These are phyloP conservation scores for Aspergillus caelatus DNA, from an alignment of 2,329 filamentous ascomycete species.

Conservation along the genomic window DNA sequence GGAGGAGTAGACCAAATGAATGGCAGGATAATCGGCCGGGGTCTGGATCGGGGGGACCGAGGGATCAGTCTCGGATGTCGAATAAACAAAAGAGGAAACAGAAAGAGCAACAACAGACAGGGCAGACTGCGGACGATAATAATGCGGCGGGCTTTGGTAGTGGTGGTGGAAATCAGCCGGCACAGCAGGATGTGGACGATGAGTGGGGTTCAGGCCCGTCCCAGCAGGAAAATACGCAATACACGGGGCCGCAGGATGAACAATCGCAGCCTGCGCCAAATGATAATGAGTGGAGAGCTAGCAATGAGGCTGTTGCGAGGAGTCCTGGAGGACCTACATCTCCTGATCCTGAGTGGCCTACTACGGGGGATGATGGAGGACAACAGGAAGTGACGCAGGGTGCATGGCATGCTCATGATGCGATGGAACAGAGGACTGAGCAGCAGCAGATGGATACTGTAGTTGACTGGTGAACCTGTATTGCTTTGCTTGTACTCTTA, in stretches of 20 bases:
- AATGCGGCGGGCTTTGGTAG: not conserved
- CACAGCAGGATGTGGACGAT: not conserved
- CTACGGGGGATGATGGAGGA: not conserved
- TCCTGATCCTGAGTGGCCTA: not conserved
- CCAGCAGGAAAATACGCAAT: not conserved
- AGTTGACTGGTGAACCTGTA: not conserved
- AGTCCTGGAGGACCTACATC: not conserved
- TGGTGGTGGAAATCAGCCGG: not conserved
- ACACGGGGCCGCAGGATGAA: not conserved
- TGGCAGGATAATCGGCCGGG: not conserved
- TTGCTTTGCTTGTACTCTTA: not conserved
- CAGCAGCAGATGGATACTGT: not conserved
- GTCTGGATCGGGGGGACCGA: not conserved
- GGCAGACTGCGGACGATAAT: not conserved
- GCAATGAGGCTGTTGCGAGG: not conserved
- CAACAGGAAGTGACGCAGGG: not conserved
- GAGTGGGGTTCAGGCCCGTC: not conserved
- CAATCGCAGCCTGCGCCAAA: not conserved
- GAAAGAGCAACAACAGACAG: not conserved
- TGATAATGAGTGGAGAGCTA: not conserved
- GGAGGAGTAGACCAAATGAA: not conserved
- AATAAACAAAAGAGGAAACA: not conserved
- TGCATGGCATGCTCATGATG: not conserved
- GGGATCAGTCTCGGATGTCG: not conserved
- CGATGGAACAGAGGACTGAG: not conserved